Evolutionary conservation across 1,284 basidiomycete genomes (phyloP).

Genomic region (Uromyces viciae-fabae): DNA sequence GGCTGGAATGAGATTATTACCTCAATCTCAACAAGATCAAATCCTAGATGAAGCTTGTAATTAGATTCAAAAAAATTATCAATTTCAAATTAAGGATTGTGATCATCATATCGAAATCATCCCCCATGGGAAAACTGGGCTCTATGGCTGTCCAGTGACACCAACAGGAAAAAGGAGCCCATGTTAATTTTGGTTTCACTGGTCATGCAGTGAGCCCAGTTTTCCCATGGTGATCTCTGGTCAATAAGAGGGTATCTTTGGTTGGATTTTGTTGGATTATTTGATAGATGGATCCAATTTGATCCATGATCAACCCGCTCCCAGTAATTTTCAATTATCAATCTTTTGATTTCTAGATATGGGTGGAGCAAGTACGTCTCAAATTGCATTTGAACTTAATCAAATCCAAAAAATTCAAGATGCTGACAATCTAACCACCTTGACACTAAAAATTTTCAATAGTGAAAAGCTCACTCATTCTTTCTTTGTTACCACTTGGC

Average conservation of each 20-base stretch:
- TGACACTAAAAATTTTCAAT: conserved; percentile 73
- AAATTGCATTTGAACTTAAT: conserved; percentile 86
- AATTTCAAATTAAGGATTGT: conserved; percentile 73
- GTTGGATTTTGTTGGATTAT: conserved; percentile 99
- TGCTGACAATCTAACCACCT: conserved; percentile 68
- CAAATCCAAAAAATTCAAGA: conserved; percentile 60
- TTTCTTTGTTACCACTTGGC: conserved; percentile 97
- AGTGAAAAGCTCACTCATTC: conserved; percentile 83
- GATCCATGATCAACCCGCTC: conserved; percentile 58
- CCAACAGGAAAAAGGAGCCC: no score
- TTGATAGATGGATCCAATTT: conserved; percentile 89
- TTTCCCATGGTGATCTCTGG: no score
- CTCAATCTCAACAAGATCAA: conserved; percentile 66
- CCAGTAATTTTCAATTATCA: conserved; percentile 56
- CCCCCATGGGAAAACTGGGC: no score
- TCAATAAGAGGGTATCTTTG: conserved; percentile 95
- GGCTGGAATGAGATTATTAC: conserved; percentile 89
- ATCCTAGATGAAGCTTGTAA: conserved; percentile 73
- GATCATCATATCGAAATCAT: conserved; percentile 88
- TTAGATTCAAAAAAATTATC: conserved; percentile 69
- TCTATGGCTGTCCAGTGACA: no score
- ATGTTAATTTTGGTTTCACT: no score
- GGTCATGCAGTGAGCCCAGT: no score
- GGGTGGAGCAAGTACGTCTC: conserved; percentile 97
- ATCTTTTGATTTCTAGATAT: conserved; percentile 98